These are phyloP conservation scores for Entophlyctis luteolus DNA, from an alignment of 192 early-diverging fungal genomes.

Conservation along the genomic window DNA sequence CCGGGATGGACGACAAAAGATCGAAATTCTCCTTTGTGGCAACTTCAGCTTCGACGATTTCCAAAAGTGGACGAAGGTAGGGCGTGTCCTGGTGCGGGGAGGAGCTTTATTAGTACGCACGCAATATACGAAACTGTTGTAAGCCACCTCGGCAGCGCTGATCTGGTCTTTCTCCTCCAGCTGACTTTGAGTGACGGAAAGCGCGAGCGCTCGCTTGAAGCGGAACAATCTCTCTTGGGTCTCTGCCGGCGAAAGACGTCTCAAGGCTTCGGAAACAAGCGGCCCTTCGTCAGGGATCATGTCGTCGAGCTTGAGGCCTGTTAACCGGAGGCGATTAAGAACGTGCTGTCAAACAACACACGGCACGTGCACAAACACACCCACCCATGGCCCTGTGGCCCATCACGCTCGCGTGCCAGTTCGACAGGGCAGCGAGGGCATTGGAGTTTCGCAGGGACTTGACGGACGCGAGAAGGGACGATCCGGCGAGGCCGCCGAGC, in stretches of 20 bases:
- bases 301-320: conserved; percentile 89
- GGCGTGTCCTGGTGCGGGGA: conserved; percentile 70
- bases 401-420: conserved; percentile 25
- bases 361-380: too few relatives aligned
- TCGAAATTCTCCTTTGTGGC: conserved; percentile 48
- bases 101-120: not conserved
- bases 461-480: conserved; percentile 1
- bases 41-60: conserved; percentile 75
- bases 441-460: not conserved
- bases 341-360: not conserved
- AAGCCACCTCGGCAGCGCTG: conserved; percentile 63
- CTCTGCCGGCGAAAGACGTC: conserved; percentile 68
- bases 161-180: conserved; percentile 70
- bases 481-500: conserved; percentile 14
- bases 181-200: conserved; percentile 65
- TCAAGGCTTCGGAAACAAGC: conserved; percentile 76
- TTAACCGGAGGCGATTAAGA: not conserved
- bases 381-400: conserved; percentile 21
- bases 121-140: not conserved
- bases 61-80: conserved; percentile 79
- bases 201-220: conserved; percentile 71
- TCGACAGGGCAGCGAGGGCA: conserved; percentile 1
- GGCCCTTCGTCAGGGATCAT: conserved; percentile 80
- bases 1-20: conserved; percentile 39
- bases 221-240: conserved; percentile 69